phyloP scores from a whole-genome alignment of 495 filamentous ascomycete genomes.

The Neohortaea acidophila region DNA sequence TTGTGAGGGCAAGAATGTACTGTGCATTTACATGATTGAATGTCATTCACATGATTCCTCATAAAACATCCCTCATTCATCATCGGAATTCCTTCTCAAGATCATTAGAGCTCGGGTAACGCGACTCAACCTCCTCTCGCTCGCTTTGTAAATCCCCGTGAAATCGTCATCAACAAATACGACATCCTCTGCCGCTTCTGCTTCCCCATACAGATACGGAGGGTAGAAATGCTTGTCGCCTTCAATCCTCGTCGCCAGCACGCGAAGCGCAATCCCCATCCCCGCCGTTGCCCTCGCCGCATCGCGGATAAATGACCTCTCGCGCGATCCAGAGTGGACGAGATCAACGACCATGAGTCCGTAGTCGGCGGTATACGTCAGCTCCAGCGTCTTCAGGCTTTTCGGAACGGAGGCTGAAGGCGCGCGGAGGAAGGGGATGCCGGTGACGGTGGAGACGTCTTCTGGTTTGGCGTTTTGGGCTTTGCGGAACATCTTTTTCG shows the following conservation, averaged over 20 bases:
- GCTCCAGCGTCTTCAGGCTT: not conserved
- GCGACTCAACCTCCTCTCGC: too few species aligned
- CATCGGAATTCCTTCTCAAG: too few species aligned
- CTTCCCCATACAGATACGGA: not conserved
- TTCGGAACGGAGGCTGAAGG: not conserved
- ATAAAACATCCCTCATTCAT: too few species aligned
- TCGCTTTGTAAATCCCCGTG: too few species aligned
- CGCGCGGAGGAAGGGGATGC: not conserved
- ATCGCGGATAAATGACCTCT: not conserved
- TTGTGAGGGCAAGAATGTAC: constrained; percentile 26
- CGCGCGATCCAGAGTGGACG: too few species aligned
- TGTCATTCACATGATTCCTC: too few species aligned
- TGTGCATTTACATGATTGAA: not conserved
- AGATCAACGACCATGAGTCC: not conserved
- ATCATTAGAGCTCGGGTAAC: too few species aligned
- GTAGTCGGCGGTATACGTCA: not conserved
- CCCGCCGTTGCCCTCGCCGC: not conserved
- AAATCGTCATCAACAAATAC: too few species aligned
- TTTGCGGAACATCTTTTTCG: too few species aligned
- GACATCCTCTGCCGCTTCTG: not conserved
- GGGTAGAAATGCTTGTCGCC: not conserved
- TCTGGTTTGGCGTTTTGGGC: not conserved
- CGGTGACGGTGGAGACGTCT: not conserved
- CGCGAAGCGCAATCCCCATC: not conserved
- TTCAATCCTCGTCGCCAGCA: not conserved